A percentile compares a stretch with the other conserved stretches of the same genome.
Evolutionary conservation across 306 rosid genomes (phyloP).

Genomic region (Gastrolobium villosum): DNA sequence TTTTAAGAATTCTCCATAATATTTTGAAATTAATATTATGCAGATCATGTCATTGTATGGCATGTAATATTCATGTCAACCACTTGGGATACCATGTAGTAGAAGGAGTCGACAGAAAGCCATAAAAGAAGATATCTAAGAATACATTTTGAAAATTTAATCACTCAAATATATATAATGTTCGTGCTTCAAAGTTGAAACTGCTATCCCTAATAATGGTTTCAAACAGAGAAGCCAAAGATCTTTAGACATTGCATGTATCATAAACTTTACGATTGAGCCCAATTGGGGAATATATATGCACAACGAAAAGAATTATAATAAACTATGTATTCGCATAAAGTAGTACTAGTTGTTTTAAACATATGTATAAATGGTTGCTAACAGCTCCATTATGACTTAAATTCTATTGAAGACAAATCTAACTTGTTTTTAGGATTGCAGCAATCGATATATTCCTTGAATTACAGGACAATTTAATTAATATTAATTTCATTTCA

Average conservation of each 20-base stretch:
- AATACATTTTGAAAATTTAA: conserved; percentile 18
- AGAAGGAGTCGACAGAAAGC: conserved; percentile 37
- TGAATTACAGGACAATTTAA: conserved; percentile 36
- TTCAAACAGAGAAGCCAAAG: conserved; percentile 21
- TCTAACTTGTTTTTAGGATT: conserved; percentile 30
- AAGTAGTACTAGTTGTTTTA: background rate
- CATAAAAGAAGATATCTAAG: conserved; percentile 12
- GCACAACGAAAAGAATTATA: background rate
- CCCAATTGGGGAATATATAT: conserved; percentile 26
- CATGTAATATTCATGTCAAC: conserved; percentile 39
- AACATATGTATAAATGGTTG: background rate
- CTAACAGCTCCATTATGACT: conserved; percentile 45
- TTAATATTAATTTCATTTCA: conserved; percentile 36
- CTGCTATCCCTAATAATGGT: conserved; percentile 19
- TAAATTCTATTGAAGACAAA: conserved; percentile 21
- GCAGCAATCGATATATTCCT: conserved; percentile 40
- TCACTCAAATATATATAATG: conserved; percentile 39
- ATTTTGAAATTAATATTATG: background rate
- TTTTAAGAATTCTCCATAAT: no score
- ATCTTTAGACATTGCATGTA: conserved; percentile 38
- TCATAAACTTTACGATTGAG: conserved; percentile 24
- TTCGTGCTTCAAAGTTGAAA: conserved; percentile 15
- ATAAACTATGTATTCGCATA: background rate
- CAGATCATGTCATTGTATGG: background rate
- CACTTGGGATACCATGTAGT: conserved; percentile 49